A percentile compares a stretch with the other conserved stretches of the same genome.
phyloP scores from a whole-genome alignment of 805 yeast species.

The Barnettozyma californica region DNA sequence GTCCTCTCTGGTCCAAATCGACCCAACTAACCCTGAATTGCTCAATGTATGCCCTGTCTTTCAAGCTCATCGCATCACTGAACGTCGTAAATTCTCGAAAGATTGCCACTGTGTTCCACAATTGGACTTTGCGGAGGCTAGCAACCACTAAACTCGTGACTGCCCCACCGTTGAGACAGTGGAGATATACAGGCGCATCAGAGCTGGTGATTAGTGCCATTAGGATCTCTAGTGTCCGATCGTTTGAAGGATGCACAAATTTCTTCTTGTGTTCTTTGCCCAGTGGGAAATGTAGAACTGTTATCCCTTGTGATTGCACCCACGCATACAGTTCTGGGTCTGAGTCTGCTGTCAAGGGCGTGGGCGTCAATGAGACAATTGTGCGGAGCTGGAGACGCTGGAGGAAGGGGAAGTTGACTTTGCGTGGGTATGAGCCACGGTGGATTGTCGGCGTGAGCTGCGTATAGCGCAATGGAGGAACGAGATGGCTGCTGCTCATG shows the following conservation, averaged over 20 bases:
- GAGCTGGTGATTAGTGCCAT: constrained; percentile 53
- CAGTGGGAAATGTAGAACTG: constrained; percentile 61
- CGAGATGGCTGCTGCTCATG: constrained; percentile 23
- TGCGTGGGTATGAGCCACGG: constrained; percentile 85
- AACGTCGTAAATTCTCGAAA: constrained; percentile 76
- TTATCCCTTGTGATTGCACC: constrained; percentile 49
- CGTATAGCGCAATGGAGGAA: constrained; percentile 76
- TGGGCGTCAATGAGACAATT: constrained; percentile 75
- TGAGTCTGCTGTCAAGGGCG: constrained; percentile 50
- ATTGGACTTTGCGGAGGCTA: constrained; percentile 72
- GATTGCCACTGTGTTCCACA: constrained; percentile 88
- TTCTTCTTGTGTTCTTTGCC: constrained; percentile 40
- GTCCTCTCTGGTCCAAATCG: neutral
- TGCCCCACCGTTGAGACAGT: constrained; percentile 87
- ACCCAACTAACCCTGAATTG: constrained; percentile 55
- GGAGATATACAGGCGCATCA: constrained; percentile 70
- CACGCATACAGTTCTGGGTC: constrained; percentile 50
- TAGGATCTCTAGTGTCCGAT: constrained; percentile 48
- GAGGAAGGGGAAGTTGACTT: constrained; percentile 64
- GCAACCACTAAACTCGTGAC: constrained; percentile 82
- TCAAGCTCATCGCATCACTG: constrained; percentile 66
- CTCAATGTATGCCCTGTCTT: constrained; percentile 81
- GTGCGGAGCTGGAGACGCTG: constrained; percentile 60
- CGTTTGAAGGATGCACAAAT: constrained; percentile 11
- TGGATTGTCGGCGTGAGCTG: constrained; percentile 62